phyloP scores from a whole-genome alignment of 352 stramenopile genomes.

The Phytophthora ramorum region DNA sequence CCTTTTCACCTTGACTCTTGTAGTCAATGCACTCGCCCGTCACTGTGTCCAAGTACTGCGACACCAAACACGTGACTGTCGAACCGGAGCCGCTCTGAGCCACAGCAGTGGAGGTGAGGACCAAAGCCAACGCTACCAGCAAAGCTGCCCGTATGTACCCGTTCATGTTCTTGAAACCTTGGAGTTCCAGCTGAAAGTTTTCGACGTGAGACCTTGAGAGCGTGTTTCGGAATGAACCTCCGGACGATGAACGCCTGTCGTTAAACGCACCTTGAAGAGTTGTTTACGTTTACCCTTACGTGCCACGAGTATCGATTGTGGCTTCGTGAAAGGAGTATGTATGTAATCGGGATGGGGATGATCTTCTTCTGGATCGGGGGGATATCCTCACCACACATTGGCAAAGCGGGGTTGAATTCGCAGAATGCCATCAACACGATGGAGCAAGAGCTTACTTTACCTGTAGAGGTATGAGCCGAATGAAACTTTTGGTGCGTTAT shows the following conservation, averaged over 20 bases:
- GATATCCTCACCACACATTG: constrained; percentile 22
- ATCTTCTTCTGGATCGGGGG: constrained; percentile 10
- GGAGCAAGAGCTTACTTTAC: too few relatives aligned
- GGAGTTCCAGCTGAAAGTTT: neutral
- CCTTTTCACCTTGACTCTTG: constrained; percentile 44
- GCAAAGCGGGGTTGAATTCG: constrained; percentile 9
- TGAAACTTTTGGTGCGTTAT: too few relatives aligned
- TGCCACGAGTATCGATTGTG: constrained; percentile 1
- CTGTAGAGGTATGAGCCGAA: too few relatives aligned
- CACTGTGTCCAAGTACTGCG: constrained; percentile 43
- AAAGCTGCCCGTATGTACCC: constrained; percentile 21
- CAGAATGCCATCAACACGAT: too few relatives aligned
- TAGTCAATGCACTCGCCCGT: constrained; percentile 51
- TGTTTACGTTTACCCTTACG: constrained; percentile 3
- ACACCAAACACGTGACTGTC: constrained; percentile 19
- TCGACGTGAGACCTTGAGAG: neutral
- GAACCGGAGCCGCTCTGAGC: constrained; percentile 30
- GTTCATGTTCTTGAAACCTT: neutral
- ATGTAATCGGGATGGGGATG: too few relatives aligned
- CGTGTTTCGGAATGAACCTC: constrained; percentile 15
- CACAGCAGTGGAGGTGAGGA: constrained; percentile 43
- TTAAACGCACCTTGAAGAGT: neutral
- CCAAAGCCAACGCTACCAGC: constrained; percentile 41
- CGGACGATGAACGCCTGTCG: neutral
- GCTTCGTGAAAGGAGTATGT: constrained; percentile 3